Percentiles rank a stretch among this genome's conserved stretches.
Evolutionary conservation across 2,329 filamentous ascomycete genomes (phyloP).

Genomic region (Aspergillus fischeri): DNA sequence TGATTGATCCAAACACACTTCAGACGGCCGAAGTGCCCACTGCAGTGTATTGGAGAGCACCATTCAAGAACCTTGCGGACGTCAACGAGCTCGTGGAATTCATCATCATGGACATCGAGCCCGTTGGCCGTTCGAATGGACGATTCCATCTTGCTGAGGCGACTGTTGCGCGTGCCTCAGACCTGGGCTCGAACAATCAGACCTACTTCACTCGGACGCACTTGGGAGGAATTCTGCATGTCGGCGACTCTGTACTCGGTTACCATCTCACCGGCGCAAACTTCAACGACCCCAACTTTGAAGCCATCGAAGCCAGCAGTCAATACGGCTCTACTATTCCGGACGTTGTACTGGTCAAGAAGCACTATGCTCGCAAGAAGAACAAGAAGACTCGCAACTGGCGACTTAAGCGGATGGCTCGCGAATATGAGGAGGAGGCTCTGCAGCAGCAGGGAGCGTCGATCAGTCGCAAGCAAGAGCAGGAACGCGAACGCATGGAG

Average conservation of each 20-base stretch:
- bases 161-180: slow-evolving; percentile 79
- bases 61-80: slow-evolving; percentile 80
- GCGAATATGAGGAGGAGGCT: slow-evolving; percentile 71
- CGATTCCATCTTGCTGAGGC: slow-evolving; percentile 82
- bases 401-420: slow-evolving; percentile 90
- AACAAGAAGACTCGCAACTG: slow-evolving; percentile 83
- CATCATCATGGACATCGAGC: slow-evolving; percentile 90
- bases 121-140: slow-evolving; percentile 68
- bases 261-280: slow-evolving; percentile 86
- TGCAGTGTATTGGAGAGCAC: slow-evolving; percentile 83
- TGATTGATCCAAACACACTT: slow-evolving; percentile 85
- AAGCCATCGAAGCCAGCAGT: slow-evolving; percentile 73
- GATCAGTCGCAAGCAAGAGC: slow-evolving; percentile 42
- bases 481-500: slow-evolving; percentile 83
- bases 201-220: slow-evolving; percentile 91
- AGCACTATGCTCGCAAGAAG: slow-evolving; percentile 82
- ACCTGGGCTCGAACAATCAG: slow-evolving; percentile 79
- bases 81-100: slow-evolving; percentile 85
- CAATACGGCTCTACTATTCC: slow-evolving; percentile 76
- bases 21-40: slow-evolving; percentile 83
- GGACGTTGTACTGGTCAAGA: slow-evolving; percentile 95
- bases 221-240: slow-evolving; percentile 76
- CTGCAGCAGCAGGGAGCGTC: slow-evolving; percentile 41
- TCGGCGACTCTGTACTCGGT: slow-evolving; percentile 91
- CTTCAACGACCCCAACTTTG: slow-evolving; percentile 85